These are phyloP conservation scores for Pyrus pyrifolia DNA, from an alignment of 306 rosid genomes.

Conservation along the genomic window DNA sequence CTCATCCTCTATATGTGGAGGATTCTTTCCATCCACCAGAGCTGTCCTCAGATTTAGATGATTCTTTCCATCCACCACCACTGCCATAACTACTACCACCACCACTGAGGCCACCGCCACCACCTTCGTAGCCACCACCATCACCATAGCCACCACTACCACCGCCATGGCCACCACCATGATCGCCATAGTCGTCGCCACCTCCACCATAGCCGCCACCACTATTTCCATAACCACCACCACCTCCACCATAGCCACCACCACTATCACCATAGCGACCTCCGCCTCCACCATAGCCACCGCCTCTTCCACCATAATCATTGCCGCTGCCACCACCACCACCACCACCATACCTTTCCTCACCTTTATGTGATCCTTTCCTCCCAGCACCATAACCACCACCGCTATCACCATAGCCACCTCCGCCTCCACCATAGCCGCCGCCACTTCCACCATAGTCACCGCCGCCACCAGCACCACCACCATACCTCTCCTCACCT, in stretches of 20 bases:
- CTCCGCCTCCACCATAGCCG: background rate
- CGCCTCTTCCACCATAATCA: background rate
- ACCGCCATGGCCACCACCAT: background rate
- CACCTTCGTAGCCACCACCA: background rate
- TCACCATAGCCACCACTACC: background rate
- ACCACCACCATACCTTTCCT: background rate
- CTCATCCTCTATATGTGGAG: background rate
- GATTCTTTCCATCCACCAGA: slow-evolving; percentile 80
- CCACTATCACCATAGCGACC: background rate
- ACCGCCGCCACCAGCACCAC: background rate
- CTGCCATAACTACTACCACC: background rate
- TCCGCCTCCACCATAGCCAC: background rate
- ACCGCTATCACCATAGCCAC: background rate
- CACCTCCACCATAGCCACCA: background rate
- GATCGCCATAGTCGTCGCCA: background rate
- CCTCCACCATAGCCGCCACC: background rate
- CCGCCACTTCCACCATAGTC: background rate
- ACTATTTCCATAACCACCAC: background rate
- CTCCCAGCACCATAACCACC: background rate
- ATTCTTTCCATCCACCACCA: background rate
- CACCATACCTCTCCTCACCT: background rate
- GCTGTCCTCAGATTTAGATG: slow-evolving; percentile 1
- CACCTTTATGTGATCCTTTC: background rate
- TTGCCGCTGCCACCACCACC: background rate
- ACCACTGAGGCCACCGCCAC: background rate